Base-by-base conservation (phyloP, 1,284 basidiomycete species). In the Athelia sp. region DNA sequence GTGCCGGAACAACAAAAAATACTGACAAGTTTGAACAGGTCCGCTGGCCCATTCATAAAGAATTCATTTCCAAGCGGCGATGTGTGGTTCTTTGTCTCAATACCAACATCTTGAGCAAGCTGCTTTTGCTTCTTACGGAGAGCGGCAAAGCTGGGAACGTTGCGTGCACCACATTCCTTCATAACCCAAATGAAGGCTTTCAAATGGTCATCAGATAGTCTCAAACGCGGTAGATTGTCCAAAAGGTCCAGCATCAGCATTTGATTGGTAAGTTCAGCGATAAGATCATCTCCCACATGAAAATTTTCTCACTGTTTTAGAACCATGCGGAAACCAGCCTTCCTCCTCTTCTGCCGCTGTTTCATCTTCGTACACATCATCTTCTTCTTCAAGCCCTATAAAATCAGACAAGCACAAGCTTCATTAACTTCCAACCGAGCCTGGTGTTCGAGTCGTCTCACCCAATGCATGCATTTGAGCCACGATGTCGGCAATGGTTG, bases 211-310 rank as follows among this genome's bases (percentile, higher is more conserved):
- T 64, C 59, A 13, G 68, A 70, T 3, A 70, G 52, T 1, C 63
- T 57, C 13, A 66, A 55, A 3, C 62, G 59, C 1, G 67, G 68
- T 1, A 68, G 44, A 47, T 65, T 67, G 50, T 69, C 65, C 1
- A 68, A 46, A 9, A 69, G 15, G 47, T 69, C 65, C 10, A 69
- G 56, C 52, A 67, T 55, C 46, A 65, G 69, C 61, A 68, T 65
- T 66, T 68, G 13, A 29, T n/a, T n/a, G 13, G 26, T 29, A 13
- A 4, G 13, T 29, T 29, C 26, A 29, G 26, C n/a, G n/a, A n/a
- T n/a, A n/a, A n/a, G n/a, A n/a, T n/a, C n/a, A n/a, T n/a, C n/a
- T n/a, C n/a, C n/a, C n/a, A n/a, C n/a, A n/a, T n/a, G n/a, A n/a
- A n/a, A 29, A 29, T 29, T 29, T 4, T 29, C 26, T 29, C 26